A percentile compares a stretch with the other conserved stretches of the same genome.
Evolutionary conservation across 2,329 filamentous ascomycete species (phyloP).

Genomic region (Talaromyces sp.): DNA sequence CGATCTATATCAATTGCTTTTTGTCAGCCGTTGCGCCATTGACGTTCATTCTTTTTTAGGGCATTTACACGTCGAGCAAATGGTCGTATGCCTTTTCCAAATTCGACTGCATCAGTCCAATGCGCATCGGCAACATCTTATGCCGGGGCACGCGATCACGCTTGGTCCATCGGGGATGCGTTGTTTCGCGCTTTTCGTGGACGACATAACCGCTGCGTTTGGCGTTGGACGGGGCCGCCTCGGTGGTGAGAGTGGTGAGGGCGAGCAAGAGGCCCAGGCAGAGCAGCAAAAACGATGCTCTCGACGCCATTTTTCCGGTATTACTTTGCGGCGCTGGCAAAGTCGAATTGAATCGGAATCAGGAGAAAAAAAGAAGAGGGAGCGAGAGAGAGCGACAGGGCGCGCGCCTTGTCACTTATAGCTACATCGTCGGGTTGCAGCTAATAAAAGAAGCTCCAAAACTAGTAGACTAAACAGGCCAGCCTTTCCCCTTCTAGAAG

Average conservation of each 20-base stretch:
- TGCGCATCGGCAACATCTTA: constrained; percentile 7
- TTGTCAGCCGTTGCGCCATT: neutral
- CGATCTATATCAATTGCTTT: constrained; percentile 12
- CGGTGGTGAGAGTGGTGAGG: constrained; percentile 1
- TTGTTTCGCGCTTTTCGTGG: constrained; percentile 8
- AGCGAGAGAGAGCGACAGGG: neutral
- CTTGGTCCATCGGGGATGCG: constrained; percentile 6
- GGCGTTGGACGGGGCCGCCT: neutral
- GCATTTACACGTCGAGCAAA: constrained; percentile 9
- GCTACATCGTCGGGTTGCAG: neutral
- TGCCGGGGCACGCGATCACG: constrained; percentile 8
- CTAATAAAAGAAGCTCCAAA: neutral
- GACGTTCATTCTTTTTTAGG: neutral
- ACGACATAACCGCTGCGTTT: constrained; percentile 7
- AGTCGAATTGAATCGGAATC: neutral
- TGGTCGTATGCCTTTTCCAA: constrained; percentile 7
- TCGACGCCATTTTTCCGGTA: constrained; percentile 3
- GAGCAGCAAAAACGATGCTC: constrained; percentile 4
- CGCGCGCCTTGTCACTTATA: neutral
- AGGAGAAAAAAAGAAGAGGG: neutral
- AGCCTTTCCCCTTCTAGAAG: neutral
- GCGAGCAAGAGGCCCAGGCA: neutral
- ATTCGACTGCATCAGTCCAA: constrained; percentile 9
- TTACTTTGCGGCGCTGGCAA: neutral
- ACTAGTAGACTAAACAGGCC: neutral